These are phyloP conservation scores for Russula foetens DNA, from an alignment of 768 basidiomycete genomes.

Conservation along the genomic window DNA sequence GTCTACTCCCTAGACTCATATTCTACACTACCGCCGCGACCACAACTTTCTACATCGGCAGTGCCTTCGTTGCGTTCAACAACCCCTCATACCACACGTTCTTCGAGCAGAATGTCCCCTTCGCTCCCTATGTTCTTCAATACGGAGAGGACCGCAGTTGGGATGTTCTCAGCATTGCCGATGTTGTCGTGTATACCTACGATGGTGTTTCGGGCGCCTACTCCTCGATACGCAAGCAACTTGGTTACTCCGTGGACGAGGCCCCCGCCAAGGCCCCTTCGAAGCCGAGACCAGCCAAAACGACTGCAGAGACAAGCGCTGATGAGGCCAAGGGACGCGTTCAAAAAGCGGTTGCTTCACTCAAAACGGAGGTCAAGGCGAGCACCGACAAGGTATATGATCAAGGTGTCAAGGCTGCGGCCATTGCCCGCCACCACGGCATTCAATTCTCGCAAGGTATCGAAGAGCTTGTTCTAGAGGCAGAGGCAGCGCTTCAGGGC, in stretches of 20 bases:
- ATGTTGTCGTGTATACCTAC: conserved; percentile 47
- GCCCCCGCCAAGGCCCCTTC: not conserved
- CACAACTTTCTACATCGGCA: conserved; percentile 75
- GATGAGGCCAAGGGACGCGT: conserved; percentile 39
- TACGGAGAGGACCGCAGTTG: conserved; percentile 74
- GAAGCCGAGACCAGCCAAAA: not conserved
- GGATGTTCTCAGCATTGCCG: conserved; percentile 62
- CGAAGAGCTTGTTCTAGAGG: conserved; percentile 57
- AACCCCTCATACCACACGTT: conserved; percentile 77
- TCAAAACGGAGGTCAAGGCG: conserved; percentile 44
- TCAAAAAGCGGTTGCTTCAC: conserved; percentile 34
- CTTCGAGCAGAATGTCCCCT: conserved; percentile 74
- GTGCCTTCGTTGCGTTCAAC: conserved; percentile 70
- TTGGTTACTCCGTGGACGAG: conserved; percentile 30
- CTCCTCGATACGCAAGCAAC: conserved; percentile 42
- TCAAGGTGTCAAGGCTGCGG: conserved; percentile 31
- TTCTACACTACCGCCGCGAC: conserved; percentile 59
- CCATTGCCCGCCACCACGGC: conserved; percentile 37
- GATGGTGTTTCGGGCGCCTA: conserved; percentile 42
- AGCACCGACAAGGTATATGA: conserved; percentile 27
- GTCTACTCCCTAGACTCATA: conserved; percentile 50
- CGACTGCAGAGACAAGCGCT: conserved; percentile 28
- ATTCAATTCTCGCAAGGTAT: conserved; percentile 54
- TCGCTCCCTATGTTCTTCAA: conserved; percentile 69
- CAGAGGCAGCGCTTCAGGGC: conserved; percentile 59